These are phyloP conservation scores for Aspergillus tanneri DNA, from an alignment of 2,329 filamentous ascomycete genomes.

Conservation along the genomic window DNA sequence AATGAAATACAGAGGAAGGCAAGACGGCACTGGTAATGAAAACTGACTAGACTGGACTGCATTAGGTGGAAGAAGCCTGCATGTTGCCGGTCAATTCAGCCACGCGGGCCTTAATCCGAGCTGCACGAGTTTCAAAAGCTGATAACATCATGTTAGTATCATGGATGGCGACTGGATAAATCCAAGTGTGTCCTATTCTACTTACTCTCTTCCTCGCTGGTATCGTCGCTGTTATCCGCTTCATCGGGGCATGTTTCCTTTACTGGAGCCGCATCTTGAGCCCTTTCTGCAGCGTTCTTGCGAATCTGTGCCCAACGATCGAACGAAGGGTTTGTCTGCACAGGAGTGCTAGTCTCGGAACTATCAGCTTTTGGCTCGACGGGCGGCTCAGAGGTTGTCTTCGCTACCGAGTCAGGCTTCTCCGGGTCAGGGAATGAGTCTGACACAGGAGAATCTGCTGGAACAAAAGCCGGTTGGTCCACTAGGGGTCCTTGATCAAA, in stretches of 20 bases:
- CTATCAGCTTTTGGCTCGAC: constrained; percentile 4
- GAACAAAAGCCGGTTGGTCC: constrained; percentile 82
- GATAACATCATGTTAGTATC: constrained; percentile 26
- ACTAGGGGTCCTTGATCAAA: constrained; percentile 88
- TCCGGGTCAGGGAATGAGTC: constrained; percentile 18
- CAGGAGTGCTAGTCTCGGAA: constrained; percentile 5
- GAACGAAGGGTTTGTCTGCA: constrained; percentile 39
- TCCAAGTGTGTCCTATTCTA: constrained; percentile 28
- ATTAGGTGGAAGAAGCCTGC: constrained; percentile 52
- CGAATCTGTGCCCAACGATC: constrained; percentile 96
- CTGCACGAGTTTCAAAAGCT: constrained; percentile 95
- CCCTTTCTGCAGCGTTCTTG: constrained; percentile 86
- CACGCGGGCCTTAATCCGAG: constrained; percentile 95
- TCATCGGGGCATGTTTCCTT: constrained; percentile 64
- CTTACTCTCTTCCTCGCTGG: constrained; percentile 93
- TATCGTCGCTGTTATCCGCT: constrained; percentile 75
- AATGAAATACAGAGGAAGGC: background rate
- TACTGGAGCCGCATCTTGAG: constrained; percentile 53
- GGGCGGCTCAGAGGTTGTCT: constrained; percentile 6
- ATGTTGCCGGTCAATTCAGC: constrained; percentile 88
- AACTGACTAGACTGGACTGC: background rate
- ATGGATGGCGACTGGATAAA: background rate
- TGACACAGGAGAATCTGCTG: constrained; percentile 49
- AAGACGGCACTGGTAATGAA: background rate
- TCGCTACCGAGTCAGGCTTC: background rate